phyloP scores from a whole-genome alignment of 768 basidiomycete genomes.

The Gloeopeniophorella convolvens region DNA sequence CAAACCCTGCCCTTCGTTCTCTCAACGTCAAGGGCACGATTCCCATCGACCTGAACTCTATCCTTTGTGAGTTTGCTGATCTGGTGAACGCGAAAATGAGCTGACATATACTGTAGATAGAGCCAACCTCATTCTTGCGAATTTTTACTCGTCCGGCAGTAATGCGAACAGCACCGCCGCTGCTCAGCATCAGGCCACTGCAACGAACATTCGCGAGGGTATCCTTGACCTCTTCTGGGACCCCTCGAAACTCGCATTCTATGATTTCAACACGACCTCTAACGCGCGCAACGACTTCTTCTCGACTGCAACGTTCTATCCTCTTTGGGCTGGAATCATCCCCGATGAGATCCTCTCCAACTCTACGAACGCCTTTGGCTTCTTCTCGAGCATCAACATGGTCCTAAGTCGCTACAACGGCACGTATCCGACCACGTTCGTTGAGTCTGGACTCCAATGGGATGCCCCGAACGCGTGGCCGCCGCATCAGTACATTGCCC shows the following conservation, averaged over 20 bases:
- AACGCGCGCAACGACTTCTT: conserved; percentile 60
- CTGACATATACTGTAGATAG: conserved; percentile 41
- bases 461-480: conserved; percentile 90
- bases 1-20: conserved; percentile 53
- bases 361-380: conserved; percentile 55
- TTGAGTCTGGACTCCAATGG: conserved; percentile 80
- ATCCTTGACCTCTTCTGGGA: conserved; percentile 90
- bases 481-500: conserved; percentile 73
- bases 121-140: conserved; percentile 52
- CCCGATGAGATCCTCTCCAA: conserved; percentile 60
- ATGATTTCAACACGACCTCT: conserved; percentile 78
- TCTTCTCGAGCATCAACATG: conserved; percentile 71
- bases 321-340: conserved; percentile 81
- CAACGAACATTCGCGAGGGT: conserved; percentile 52
- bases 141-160: conserved; percentile 44
- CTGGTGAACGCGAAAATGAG: conserved; percentile 3
- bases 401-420: conserved; percentile 85
- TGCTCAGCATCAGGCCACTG: conserved; percentile 46
- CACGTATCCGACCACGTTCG: conserved; percentile 73
- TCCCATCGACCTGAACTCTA: conserved; percentile 77
- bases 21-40: conserved; percentile 66
- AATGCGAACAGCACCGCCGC: conserved; percentile 34
- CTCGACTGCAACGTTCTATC: conserved; percentile 75
- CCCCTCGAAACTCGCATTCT: conserved; percentile 73
- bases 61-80: conserved; percentile 55